A percentile compares a stretch with the other conserved stretches of the same genome.
phyloP scores from a whole-genome alignment of 108 stramenopile genomes.

The Conticribra guillardii region DNA sequence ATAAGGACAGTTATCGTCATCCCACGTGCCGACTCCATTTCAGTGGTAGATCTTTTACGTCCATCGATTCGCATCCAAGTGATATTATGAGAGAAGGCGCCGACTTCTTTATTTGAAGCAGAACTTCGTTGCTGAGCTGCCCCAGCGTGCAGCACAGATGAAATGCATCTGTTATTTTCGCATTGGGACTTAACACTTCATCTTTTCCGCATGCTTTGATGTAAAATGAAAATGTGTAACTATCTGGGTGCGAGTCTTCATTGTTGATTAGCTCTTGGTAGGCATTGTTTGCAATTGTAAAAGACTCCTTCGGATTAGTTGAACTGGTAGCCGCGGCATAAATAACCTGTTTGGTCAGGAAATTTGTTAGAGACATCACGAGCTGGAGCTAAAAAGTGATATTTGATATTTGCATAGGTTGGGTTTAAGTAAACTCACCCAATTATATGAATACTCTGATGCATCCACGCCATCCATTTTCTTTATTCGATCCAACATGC shows the following conservation, averaged over 20 bases:
- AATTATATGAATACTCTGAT: background rate
- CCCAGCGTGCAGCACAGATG: background rate
- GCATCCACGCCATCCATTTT: background rate
- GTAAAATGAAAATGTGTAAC: constrained; percentile 1
- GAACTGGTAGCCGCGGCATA: background rate
- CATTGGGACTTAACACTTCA: background rate
- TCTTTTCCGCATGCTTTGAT: background rate
- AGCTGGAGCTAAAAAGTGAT: background rate
- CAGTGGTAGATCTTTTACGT: background rate
- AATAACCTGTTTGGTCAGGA: background rate
- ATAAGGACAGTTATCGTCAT: too few relatives aligned
- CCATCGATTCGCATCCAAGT: background rate
- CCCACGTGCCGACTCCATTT: background rate
- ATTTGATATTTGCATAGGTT: background rate
- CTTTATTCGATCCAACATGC: background rate
- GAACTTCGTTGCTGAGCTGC: background rate
- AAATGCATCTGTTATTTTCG: background rate
- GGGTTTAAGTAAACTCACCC: background rate
- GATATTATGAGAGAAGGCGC: background rate
- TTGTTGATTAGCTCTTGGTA: background rate
- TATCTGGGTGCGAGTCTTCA: background rate
- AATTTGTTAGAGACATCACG: background rate
- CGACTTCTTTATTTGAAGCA: background rate
- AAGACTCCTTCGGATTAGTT: background rate
- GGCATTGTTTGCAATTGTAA: background rate